These are phyloP conservation scores for Gossypium aridum DNA, from an alignment of 441 rosid genomes.

Conservation along the genomic window DNA sequence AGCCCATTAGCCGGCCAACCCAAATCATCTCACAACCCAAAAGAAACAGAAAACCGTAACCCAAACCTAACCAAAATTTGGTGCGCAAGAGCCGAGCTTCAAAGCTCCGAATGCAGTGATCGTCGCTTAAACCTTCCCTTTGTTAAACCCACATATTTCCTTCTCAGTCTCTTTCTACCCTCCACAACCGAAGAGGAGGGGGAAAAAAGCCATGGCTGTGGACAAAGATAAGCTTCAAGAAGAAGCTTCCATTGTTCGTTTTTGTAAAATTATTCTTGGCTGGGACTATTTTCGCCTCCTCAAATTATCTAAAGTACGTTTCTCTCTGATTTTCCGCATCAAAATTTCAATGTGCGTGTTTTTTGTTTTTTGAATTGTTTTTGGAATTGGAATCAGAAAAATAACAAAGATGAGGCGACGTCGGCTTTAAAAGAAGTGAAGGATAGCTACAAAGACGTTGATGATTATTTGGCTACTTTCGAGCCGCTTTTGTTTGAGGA, in stretches of 20 bases:
- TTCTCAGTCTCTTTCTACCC: background rate
- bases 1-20: background rate
- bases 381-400: slow-evolving; percentile 25
- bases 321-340: background rate
- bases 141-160: background rate
- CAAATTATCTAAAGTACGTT: slow-evolving; percentile 35
- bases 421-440: slow-evolving; percentile 47
- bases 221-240: slow-evolving; percentile 56
- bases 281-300: slow-evolving; percentile 78
- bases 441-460: slow-evolving; percentile 55
- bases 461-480: slow-evolving; percentile 72
- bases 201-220: slow-evolving; percentile 33
- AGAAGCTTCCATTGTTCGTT: slow-evolving; percentile 53
- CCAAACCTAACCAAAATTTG: background rate
- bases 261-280: slow-evolving; percentile 60
- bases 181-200: background rate
- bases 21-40: background rate
- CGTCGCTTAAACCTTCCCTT: background rate
- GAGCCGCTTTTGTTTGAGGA: slow-evolving; percentile 92
- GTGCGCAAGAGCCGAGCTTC: background rate
- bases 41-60: background rate
- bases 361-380: background rate
- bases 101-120: background rate
- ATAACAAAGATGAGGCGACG: slow-evolving; percentile 20
- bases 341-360: background rate